Evolutionary conservation across 164 flowering plant genomes (phyloP).

Genomic region (Brasenia schreberi): DNA sequence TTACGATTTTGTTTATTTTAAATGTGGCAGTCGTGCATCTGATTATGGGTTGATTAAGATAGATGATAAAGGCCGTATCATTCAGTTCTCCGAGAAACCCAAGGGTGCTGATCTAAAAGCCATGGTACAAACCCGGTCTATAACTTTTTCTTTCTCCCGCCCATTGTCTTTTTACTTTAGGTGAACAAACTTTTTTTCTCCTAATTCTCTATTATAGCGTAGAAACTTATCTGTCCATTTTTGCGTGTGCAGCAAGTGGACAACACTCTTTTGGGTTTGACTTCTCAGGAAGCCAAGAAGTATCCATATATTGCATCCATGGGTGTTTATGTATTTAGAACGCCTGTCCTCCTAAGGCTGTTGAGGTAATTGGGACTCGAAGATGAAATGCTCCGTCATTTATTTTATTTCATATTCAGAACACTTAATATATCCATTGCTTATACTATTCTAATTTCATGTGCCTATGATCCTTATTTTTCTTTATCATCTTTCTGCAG

Average conservation of each 20-base stretch:
- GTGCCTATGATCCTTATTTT: not conserved
- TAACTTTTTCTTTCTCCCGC: too few species aligned
- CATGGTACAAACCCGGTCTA: conserved; percentile 33
- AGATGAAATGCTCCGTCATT: too few species aligned
- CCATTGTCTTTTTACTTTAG: too few species aligned
- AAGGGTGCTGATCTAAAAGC: conserved; percentile 64
- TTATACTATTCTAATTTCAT: not conserved
- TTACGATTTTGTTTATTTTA: not conserved
- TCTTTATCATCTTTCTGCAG: conserved; percentile 2
- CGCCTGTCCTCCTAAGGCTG: conserved; percentile 58
- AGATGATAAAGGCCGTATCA: conserved; percentile 48
- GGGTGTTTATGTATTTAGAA: conserved; percentile 89
- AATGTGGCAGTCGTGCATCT: conserved; percentile 72
- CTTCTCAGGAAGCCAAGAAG: conserved; percentile 44
- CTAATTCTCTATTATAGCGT: too few species aligned
- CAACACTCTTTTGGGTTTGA: conserved; percentile 59
- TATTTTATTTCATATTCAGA: too few species aligned
- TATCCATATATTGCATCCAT: conserved; percentile 90
- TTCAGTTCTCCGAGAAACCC: conserved; percentile 85
- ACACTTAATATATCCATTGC: too few species aligned
- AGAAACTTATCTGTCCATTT: not conserved
- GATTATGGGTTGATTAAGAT: conserved; percentile 94
- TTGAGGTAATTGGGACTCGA: conserved; percentile 14
- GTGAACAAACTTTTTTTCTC: too few species aligned
- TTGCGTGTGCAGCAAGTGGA: conserved; percentile 58